Evolutionary conservation across 768 basidiomycete genomes (phyloP), one percentile per base, ranked within the genome.

Genomic region (Suillus variegatus): DNA sequence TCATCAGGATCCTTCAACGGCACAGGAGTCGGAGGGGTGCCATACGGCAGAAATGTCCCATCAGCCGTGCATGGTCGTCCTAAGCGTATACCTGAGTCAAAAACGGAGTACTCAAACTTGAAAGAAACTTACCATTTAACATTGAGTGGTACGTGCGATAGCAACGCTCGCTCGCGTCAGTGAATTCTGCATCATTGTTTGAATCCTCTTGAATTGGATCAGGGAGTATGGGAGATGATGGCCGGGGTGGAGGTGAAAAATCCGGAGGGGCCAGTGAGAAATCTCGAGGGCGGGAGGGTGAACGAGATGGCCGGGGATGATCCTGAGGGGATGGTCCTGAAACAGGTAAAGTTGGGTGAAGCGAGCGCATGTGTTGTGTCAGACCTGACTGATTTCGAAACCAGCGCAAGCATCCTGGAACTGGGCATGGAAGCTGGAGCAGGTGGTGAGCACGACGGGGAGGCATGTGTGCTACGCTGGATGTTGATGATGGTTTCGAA

Each of bases 1-100:
- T 68, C 64, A 18, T 60, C 36, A 6, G 25, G 22, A 36, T 54
- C 22, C 25, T 35, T 38, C 5, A 44, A 32, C 6, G 57, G 54
- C 20, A n/a, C 40, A 8, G 64, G 35, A 47, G 46, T 47, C 7
- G 63, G 61, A 20, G 70, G 71, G 12, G 65, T 40, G 5, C 58
- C 62, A n/a, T 49, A 4, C 7, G 35, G 6, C 8, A 68, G 60
- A 49, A 61, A 66, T 6, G 61, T 46, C 1, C 67, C 65, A 13
- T 47, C 18, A 35, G 62, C 60, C 25, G 51, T 22, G 43, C 67
- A 68, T 20, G 62, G 65, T 54, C 12, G 5, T 25, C 44, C 63
- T 67, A 63, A 43, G 57, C 46, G 18, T 22, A 43, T 4, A 49
- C 16, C n/a, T 16, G 40, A 41, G 14, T 44, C 60, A 22, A 69